These are phyloP conservation scores for Diatrype stigma DNA, from an alignment of 2,329 filamentous ascomycete species.

Conservation along the genomic window DNA sequence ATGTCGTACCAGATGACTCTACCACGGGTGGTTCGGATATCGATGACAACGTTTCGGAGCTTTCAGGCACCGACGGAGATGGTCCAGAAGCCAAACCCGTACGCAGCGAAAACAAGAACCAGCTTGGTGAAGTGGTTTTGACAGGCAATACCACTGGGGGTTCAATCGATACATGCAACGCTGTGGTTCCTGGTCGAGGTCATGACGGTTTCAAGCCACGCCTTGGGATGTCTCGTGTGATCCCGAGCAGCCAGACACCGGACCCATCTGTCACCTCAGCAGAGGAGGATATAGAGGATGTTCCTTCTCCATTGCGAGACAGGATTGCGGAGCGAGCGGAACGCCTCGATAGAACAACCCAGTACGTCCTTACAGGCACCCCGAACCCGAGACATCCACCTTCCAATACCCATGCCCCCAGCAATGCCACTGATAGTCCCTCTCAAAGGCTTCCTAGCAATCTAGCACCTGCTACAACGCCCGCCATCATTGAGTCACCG, in stretches of 20 bases:
- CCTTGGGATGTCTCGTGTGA: too few relatives aligned
- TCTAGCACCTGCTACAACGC: not conserved
- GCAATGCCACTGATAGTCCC: too few relatives aligned
- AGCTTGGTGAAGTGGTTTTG: not conserved
- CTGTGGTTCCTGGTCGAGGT: too few relatives aligned
- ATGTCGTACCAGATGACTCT: not conserved
- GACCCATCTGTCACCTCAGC: not conserved
- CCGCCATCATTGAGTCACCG: slow-evolving; percentile 1
- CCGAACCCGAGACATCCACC: not conserved
- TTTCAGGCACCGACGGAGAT: not conserved
- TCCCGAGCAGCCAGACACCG: too few relatives aligned
- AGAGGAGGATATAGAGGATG: not conserved
- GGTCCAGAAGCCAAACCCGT: not conserved
- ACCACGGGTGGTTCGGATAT: not conserved
- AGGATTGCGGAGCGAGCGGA: slow-evolving; percentile 3
- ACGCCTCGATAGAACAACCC: slow-evolving; percentile 9
- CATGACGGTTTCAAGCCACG: too few relatives aligned
- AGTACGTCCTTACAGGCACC: slow-evolving; percentile 8
- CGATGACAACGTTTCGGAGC: not conserved
- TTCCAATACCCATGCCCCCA: too few relatives aligned
- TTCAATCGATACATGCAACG: too few relatives aligned
- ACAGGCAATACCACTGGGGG: too few relatives aligned
- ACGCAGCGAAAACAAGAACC: not conserved
- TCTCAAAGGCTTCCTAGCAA: not conserved
- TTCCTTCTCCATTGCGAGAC: not conserved